phyloP scores from a whole-genome alignment of 129 eudicot genomes.

The Flaveria trinervia region DNA sequence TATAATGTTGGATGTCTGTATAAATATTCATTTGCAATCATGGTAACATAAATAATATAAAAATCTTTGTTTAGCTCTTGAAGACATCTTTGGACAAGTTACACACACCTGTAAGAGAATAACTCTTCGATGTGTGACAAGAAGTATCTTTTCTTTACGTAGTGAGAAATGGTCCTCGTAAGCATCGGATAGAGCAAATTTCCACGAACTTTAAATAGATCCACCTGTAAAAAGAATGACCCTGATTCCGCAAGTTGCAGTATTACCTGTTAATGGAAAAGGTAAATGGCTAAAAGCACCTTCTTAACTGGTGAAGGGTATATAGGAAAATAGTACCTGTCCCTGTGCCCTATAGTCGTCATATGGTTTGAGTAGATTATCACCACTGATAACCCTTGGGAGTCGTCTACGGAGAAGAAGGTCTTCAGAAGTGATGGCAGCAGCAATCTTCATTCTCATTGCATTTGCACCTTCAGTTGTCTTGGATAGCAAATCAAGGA shows the following conservation, averaged over 20 bases:
- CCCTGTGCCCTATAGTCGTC: constrained; percentile 87
- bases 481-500: constrained; percentile 89
- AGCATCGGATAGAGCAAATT: constrained; percentile 95
- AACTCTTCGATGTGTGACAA: constrained; percentile 89
- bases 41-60: background rate
- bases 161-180: constrained; percentile 88
- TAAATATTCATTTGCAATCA: background rate
- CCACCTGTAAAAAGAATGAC: constrained; percentile 82
- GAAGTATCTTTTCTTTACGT: constrained; percentile 78
- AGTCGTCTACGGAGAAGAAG: constrained; percentile 90
- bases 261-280: constrained; percentile 54
- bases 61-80: background rate
- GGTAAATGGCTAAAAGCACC: background rate
- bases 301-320: background rate
- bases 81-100: background rate
- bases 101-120: constrained; percentile 79
- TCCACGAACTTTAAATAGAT: constrained; percentile 94
- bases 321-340: constrained; percentile 49
- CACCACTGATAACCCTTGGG: constrained; percentile 94
- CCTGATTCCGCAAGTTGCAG: constrained; percentile 96
- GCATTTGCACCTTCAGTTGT: constrained; percentile 99
- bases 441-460: constrained; percentile 91
- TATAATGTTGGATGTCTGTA: constrained; percentile 67
- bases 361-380: constrained; percentile 86
- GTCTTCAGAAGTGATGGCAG: constrained; percentile 97